These are phyloP conservation scores for Gnomoniopsis sp. DNA, from an alignment of 2,329 filamentous ascomycete genomes.

Conservation along the genomic window DNA sequence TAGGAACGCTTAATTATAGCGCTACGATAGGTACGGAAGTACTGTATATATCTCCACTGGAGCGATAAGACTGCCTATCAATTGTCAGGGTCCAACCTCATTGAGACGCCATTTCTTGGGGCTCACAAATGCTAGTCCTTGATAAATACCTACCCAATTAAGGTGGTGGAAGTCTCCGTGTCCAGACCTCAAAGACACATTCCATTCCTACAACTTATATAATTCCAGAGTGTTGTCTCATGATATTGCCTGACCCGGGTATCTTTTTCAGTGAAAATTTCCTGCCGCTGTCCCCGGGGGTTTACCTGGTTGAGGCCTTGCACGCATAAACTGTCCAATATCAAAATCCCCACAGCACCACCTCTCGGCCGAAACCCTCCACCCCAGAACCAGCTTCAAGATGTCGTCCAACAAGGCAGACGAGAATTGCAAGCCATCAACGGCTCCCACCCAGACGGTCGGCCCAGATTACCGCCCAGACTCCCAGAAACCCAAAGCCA, in stretches of 20 bases:
- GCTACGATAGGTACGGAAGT: no score
- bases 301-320: constrained; percentile 3
- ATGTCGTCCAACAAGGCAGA: constrained; percentile 15
- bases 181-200: neutral
- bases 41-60: neutral
- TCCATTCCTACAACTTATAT: neutral
- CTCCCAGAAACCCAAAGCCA: constrained; percentile 79
- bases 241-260: neutral
- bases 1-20: no score
- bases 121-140: neutral
- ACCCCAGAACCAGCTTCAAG: neutral
- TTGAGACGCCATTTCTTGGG: neutral
- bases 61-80: neutral
- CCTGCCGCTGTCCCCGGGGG: neutral
- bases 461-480: constrained; percentile 76
- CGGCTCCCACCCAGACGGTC: constrained; percentile 57
- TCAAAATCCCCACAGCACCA: constrained; percentile 10
- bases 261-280: neutral
- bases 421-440: constrained; percentile 18
- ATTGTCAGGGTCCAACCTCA: neutral
- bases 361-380: neutral
- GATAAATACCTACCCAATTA: no score
- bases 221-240: neutral
- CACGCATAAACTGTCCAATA: constrained; percentile 12
- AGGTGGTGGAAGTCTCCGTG: no score